phyloP scores from a whole-genome alignment of 106 monocot genomes.

The Agapanthus africanus region DNA sequence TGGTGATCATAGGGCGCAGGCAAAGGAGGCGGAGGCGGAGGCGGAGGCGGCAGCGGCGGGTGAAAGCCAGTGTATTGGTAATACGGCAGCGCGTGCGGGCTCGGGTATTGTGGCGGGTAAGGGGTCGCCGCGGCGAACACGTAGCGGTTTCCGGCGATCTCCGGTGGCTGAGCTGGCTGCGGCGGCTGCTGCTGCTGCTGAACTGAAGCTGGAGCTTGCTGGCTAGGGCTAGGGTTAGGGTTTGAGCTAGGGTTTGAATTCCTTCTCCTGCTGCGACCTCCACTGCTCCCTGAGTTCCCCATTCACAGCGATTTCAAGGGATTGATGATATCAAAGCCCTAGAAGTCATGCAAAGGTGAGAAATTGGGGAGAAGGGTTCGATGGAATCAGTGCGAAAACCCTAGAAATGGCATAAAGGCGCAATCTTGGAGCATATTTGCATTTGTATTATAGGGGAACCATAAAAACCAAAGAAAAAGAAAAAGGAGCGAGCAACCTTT shows the following conservation, averaged over 20 bases:
- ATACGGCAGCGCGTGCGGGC: constrained; percentile 42
- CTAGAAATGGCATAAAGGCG: constrained; percentile 5
- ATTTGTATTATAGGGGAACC: background rate
- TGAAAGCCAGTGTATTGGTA: constrained; percentile 40
- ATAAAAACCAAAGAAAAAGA: background rate
- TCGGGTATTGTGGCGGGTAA: constrained; percentile 55
- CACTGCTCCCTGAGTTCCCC: constrained; percentile 21
- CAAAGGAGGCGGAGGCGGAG: constrained; percentile 20
- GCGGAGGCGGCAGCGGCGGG: constrained; percentile 49
- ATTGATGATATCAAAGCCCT: background rate
- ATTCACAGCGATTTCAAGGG: background rate
- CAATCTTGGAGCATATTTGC: background rate
- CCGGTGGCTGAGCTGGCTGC: constrained; percentile 21
- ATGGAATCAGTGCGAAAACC: background rate
- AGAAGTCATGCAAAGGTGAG: constrained; percentile 1
- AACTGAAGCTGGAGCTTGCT: background rate
- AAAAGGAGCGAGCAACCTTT: too few species aligned
- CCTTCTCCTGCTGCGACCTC: constrained; percentile 8
- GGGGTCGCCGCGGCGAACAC: constrained; percentile 67
- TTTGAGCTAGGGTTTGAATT: constrained; percentile 10
- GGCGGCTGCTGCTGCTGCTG: constrained; percentile 17
- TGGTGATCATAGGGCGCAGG: constrained; percentile 67
- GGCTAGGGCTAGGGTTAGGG: background rate
- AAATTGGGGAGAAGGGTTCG: background rate
- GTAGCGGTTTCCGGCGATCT: constrained; percentile 42